Base-by-base conservation (phyloP, 768 basidiomycete species). In the Phylloporus sp. region DNA sequence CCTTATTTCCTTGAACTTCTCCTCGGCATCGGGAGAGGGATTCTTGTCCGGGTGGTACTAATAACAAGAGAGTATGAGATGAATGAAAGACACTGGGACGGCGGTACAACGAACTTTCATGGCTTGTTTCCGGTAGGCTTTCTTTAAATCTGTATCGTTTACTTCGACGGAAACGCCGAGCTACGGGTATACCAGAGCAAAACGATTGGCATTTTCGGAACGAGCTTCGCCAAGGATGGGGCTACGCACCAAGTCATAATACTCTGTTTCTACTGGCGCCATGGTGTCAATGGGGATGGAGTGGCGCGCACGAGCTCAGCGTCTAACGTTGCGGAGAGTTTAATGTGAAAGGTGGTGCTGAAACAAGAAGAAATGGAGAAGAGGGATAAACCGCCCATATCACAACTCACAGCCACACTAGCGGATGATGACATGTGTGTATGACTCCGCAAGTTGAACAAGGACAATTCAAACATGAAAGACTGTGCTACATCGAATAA, bases 1-100 rank as follows among this genome's bases (percentile, higher is more conserved):
- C 89, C 90, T 92, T 61, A 99, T 90, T 37, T 96, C 90, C 69
- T 97, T 95, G 74, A 99, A 99, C 72, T 84, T 93, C 64, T 89
- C 86, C 63, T 93, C 92, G 1, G 95, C 96, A 59, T 91, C 90
- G n/a, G 82, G 77, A 5, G 90, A 86, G 7, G 81, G 77, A 60
- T 97, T 97, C 77, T 95, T 96, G 70, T 96, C 94, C 5, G 93
- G 94, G 63, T 96, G 93, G 63, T 84, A 95, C 88, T 93, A 55
- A 26, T 17, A 22, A 28, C 4, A 29, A 31, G 15, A 17, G 14
- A 5, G 35, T n/a, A 15, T 18, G 23, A 18, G 31, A 48, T 36
- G 15, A 17, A 41, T 13, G 23, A 24, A 35, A 28, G 14, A 26
- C n/a, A n/a, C n/a, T 2, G 31, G 28, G 31, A 21, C 20, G 22